phyloP scores from a whole-genome alignment of 2,329 filamentous ascomycete species.

The Gnomoniopsis sp. region DNA sequence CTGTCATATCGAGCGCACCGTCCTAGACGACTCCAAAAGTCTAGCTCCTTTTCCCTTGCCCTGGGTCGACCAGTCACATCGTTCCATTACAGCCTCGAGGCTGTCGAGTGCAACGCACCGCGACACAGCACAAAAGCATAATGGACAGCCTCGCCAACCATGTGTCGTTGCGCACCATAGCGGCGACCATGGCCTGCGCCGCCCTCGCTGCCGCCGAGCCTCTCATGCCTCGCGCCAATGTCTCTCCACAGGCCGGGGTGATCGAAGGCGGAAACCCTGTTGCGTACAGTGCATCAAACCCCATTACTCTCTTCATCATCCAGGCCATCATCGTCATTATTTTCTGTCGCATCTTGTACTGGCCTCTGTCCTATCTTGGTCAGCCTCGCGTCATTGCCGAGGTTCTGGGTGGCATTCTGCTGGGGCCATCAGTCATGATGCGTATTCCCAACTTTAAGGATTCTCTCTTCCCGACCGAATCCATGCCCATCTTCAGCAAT shows the following conservation, averaged over 20 bases:
- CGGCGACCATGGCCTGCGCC: neutral
- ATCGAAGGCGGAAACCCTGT: slow-evolving; percentile 63
- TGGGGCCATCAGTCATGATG: slow-evolving; percentile 86
- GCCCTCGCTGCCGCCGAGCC: slow-evolving; percentile 8
- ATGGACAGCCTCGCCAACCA: neutral
- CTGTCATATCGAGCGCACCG: too few species aligned
- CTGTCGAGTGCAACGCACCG: neutral
- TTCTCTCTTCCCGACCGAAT: slow-evolving; percentile 72
- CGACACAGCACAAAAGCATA: neutral
- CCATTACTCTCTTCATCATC: slow-evolving; percentile 67
- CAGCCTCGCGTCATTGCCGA: slow-evolving; percentile 78
- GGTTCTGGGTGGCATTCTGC: slow-evolving; percentile 73
- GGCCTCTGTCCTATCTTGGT: slow-evolving; percentile 64
- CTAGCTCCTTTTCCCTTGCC: too few species aligned
- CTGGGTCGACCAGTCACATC: neutral
- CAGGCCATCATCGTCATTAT: slow-evolving; percentile 70
- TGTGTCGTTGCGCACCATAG: slow-evolving; percentile 8
- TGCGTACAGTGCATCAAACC: slow-evolving; percentile 59
- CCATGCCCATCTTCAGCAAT: slow-evolving; percentile 71
- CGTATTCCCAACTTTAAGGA: slow-evolving; percentile 74
- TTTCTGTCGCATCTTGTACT: slow-evolving; percentile 70
- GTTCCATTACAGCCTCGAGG: neutral
- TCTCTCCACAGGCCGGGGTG: slow-evolving; percentile 44
- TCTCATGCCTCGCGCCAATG: slow-evolving; percentile 11
- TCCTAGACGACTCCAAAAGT: too few species aligned